Base-by-base conservation (phyloP, 768 basidiomycete species). In the Lactarius sanguifluus region DNA sequence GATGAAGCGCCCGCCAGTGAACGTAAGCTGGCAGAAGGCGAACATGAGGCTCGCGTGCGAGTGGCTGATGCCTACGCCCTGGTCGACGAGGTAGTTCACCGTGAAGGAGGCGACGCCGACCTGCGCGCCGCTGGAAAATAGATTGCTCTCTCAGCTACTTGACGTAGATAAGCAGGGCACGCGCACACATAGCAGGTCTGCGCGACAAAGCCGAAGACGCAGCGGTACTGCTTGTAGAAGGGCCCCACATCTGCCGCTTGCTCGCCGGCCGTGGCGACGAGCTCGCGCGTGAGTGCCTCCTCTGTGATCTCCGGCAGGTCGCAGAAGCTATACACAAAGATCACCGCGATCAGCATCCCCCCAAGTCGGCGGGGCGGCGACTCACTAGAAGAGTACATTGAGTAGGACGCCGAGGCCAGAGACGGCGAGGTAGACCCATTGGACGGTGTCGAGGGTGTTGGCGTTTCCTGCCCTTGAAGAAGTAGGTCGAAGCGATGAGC, bases 401-500 rank as follows among this genome's bases (percentile, higher is more conserved):
- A 91, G 81, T 28, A 81, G 71, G 28, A 86, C 62, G 23, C 89
- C 89, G 38, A 91, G 82, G 32, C 82, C 85, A 38, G 85, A 83
- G 20, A 86, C 88, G 36, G 84, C 85, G 10, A 88, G 81, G 70
- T 88, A 88, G 13, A 87, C 85, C 85, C 86, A 88, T 79, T 89
- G 88, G 30, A 89, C 87, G 40, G 86, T 90, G 65, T 82, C 85
- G 34, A 91, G 81, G 54, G 80, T 80, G 30, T 77, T 82, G 8
- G 81, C 83, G 74, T 91, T 91, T 90, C 58, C 75, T 81, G 5
- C 85, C 90, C 2, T 77, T 79, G 81, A 91, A 90, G 79, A 91
- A 92, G 81, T 85, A 90, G 61, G 85, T 80, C 5, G 88, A 85
- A 28, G 88, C 89, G 71, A 91, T 91, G 70, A 91, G 81, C 23